Base-by-base conservation (phyloP, 2,329 filamentous ascomycete genomes). In the Sporothrix curviconia region DNA sequence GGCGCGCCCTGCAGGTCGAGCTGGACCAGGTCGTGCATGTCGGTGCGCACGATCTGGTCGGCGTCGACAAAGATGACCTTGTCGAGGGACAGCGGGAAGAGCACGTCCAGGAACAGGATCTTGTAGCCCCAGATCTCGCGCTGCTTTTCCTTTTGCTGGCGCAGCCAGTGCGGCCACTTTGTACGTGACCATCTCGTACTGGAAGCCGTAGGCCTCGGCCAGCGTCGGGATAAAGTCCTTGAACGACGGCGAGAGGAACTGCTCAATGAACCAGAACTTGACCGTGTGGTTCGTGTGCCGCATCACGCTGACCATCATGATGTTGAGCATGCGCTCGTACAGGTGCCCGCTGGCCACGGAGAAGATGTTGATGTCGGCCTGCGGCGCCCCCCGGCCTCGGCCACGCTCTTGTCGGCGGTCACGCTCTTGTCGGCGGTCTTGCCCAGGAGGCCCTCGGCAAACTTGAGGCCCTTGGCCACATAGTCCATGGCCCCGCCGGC, bases 231-330 rank as follows among this genome's bases (percentile, higher is more conserved):
- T 87, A 71, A 95, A 95, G 55, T 88, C 84, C 70, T 97, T 97
- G 83, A 99, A 99, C 0, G 89, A 95, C 0, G 94, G 94, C 0
- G 94, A 99, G 14, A 99, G 81, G 73, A 99, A 99, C 71, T 99
- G 95, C 71, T 97, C 94, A 64, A 99, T 96, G 77, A 99, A 99
- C 94, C 94, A 99, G 76, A 99, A 99, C 72, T 99, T 99, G 72
- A 99, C 94, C 0, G 85, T 92, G 70, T 96, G 91, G 44, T 91
- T 88, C 5, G 94, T 99, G 76, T 99, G 87, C 64, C 89, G 89
- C 90, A 97, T 96, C 24, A 99, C 95, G 7, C 89, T 95, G 14
- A 96, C 83, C 89, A 99, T 99, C 94, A 99, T 99, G 72, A 99
- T 99, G 73, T 96, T 96, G 54, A 99, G 82, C 92, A 99, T 99